These are phyloP conservation scores for Aureobasidium mangrovei DNA, from an alignment of 2,329 filamentous ascomycete species.

Conservation along the genomic window DNA sequence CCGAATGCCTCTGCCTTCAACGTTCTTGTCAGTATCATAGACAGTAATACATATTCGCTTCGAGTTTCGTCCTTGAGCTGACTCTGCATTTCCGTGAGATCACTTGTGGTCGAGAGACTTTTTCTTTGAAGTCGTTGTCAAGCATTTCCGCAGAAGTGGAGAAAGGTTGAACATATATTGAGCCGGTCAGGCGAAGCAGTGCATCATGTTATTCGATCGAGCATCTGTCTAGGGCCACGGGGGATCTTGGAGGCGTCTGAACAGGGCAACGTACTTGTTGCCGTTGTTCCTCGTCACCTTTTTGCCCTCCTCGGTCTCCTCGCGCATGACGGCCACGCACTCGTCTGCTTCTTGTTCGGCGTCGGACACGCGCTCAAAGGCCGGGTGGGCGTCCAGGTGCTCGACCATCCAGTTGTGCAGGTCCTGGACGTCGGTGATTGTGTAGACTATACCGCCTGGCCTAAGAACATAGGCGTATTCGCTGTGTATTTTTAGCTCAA, in stretches of 20 bases:
- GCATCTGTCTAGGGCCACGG: constrained; percentile 48
- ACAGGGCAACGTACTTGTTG: constrained; percentile 83
- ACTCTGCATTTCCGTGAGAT: too few relatives aligned
- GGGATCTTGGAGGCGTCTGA: constrained; percentile 70
- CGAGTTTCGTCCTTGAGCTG: too few relatives aligned
- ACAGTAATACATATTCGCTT: too few relatives aligned
- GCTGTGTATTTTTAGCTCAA: neutral
- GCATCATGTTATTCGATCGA: too few relatives aligned
- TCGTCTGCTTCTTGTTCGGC: constrained; percentile 40
- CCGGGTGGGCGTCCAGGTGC: constrained; percentile 68
- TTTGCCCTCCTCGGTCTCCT: constrained; percentile 92
- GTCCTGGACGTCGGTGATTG: constrained; percentile 94
- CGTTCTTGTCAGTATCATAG: too few relatives aligned
- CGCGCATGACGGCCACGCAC: constrained; percentile 65
- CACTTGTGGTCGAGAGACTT: too few relatives aligned
- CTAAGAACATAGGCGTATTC: constrained; percentile 85
- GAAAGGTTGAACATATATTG: too few relatives aligned
- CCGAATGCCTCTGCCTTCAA: too few relatives aligned
- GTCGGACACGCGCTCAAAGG: constrained; percentile 66
- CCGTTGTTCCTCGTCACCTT: constrained; percentile 90
- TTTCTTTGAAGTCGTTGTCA: too few relatives aligned
- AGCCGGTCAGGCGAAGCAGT: too few relatives aligned
- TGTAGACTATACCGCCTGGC: constrained; percentile 83
- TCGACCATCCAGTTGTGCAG: constrained; percentile 87
- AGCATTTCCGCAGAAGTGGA: too few relatives aligned